phyloP scores from a whole-genome alignment of 148 eudicot species.

The Fagopyrum homotropicum region DNA sequence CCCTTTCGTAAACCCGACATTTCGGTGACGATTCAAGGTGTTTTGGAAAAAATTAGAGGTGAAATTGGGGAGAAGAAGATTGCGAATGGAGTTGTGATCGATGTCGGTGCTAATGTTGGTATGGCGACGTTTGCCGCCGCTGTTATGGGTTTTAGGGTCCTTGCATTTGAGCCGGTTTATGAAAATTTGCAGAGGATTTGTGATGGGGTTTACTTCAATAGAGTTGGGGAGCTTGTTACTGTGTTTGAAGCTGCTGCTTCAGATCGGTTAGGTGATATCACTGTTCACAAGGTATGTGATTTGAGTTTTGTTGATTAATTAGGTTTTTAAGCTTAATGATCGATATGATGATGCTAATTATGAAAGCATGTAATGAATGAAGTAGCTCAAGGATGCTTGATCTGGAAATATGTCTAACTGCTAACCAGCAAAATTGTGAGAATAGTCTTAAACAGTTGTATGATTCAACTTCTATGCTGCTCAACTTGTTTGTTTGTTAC shows the following conservation, averaged over 20 bases:
- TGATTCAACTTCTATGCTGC: not conserved
- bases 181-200: conserved; percentile 98
- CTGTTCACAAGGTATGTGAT: conserved; percentile 68
- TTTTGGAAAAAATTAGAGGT: conserved; percentile 40
- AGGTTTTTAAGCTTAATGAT: not conserved
- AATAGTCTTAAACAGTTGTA: not conserved
- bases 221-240: conserved; percentile 61
- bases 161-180: conserved; percentile 86
- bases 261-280: conserved; percentile 67
- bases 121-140: conserved; percentile 96
- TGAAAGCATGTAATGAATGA: not conserved
- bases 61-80: conserved; percentile 48
- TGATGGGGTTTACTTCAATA: conserved; percentile 83
- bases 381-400: not conserved
- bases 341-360: not conserved
- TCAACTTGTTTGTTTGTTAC: not conserved
- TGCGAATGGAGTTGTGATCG: conserved; percentile 59
- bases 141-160: conserved; percentile 79
- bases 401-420: not conserved
- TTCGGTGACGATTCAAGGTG: conserved; percentile 63
- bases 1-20: conserved; percentile 72
- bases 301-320: not conserved
- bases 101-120: conserved; percentile 98
- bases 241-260: conserved; percentile 92
- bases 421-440: not conserved